These are phyloP conservation scores for Apiospora koreana DNA, from an alignment of 2,329 filamentous ascomycete genomes.

Conservation along the genomic window DNA sequence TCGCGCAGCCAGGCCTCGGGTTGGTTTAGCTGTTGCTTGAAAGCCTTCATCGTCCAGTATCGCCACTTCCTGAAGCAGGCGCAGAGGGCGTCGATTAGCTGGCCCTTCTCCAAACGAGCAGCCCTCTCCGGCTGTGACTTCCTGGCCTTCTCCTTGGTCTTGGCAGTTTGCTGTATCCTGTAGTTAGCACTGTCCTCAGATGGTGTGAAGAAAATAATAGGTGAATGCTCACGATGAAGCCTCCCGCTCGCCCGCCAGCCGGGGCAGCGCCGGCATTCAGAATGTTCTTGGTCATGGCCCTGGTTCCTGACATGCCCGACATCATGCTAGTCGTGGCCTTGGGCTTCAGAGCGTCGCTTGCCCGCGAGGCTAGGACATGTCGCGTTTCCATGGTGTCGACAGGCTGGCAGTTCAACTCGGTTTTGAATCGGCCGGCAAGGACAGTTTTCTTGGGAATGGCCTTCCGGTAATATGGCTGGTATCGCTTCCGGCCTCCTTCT, in stretches of 20 bases:
- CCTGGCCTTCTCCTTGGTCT: conserved; percentile 61
- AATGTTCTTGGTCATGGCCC: conserved; percentile 50
- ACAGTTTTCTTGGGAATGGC: conserved; percentile 82
- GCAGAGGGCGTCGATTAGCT: conserved; percentile 84
- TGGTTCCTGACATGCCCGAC: conserved; percentile 33
- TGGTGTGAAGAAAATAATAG: conserved; percentile 7
- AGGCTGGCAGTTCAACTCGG: conserved; percentile 76
- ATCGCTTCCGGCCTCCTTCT: conserved; percentile 44
- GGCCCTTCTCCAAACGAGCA: conserved; percentile 84
- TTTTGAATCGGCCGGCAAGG: conserved; percentile 69
- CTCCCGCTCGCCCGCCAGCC: conserved; percentile 46
- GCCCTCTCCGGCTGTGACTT: conserved; percentile 59
- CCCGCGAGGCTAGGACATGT: conserved; percentile 58
- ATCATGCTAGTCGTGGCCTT: conserved; percentile 53
- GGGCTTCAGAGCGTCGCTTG: conserved; percentile 60
- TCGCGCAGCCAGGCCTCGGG: conserved; percentile 92
- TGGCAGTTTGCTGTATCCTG: conserved; percentile 23
- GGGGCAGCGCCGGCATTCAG: conserved; percentile 60
- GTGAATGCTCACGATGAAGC: conserved; percentile 57
- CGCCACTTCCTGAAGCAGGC: conserved; percentile 80
- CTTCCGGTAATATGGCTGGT: conserved; percentile 65
- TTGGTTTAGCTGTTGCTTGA: conserved; percentile 77
- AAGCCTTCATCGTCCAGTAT: conserved; percentile 91
- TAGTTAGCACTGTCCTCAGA: conserved; percentile 13
- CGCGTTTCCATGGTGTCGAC: conserved; percentile 72